These are phyloP conservation scores for Petrea volubilis DNA, from an alignment of 257 asterid species.

Conservation along the genomic window DNA sequence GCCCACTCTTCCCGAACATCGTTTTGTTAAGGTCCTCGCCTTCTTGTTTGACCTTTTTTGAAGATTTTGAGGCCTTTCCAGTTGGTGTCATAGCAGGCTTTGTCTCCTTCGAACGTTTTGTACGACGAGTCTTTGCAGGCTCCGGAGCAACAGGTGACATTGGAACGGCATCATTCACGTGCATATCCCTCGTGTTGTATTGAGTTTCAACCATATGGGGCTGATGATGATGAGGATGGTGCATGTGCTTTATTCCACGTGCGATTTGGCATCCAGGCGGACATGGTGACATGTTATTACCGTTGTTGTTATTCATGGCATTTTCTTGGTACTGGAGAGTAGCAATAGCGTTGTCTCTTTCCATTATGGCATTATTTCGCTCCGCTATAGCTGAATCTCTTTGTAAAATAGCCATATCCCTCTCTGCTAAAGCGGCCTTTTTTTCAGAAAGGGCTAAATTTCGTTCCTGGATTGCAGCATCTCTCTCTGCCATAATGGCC, in stretches of 20 bases:
- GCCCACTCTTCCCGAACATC: conserved; percentile 21
- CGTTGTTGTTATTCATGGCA: conserved; percentile 44
- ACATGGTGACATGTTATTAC: conserved; percentile 53
- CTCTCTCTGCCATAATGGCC: conserved; percentile 91
- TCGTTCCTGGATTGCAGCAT: conserved; percentile 93
- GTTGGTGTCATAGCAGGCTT: conserved; percentile 35
- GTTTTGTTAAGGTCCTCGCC: conserved; percentile 47
- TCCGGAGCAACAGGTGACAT: conserved; percentile 49
- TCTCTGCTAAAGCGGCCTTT: conserved; percentile 84
- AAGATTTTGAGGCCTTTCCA: conserved; percentile 50
- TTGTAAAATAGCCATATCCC: conserved; percentile 87
- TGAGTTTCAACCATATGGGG: too few relatives aligned
- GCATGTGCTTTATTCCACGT: conserved; percentile 72
- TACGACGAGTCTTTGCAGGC: conserved; percentile 61
- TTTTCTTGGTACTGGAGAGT: conserved; percentile 76
- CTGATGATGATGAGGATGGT: conserved; percentile 85
- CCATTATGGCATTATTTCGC: conserved; percentile 79
- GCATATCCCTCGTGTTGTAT: conserved; percentile 54
- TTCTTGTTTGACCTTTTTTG: conserved; percentile 62
- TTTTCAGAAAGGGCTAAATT: conserved; percentile 90
- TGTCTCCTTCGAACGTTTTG: conserved; percentile 70
- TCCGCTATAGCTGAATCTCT: conserved; percentile 87
- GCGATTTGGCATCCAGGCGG: conserved; percentile 76
- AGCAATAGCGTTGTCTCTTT: conserved; percentile 86
- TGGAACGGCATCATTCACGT: conserved; percentile 41